Evolutionary conservation across 371 early-diverging fungal genomes (phyloP).

Genomic region (Mucor velutinosus): DNA sequence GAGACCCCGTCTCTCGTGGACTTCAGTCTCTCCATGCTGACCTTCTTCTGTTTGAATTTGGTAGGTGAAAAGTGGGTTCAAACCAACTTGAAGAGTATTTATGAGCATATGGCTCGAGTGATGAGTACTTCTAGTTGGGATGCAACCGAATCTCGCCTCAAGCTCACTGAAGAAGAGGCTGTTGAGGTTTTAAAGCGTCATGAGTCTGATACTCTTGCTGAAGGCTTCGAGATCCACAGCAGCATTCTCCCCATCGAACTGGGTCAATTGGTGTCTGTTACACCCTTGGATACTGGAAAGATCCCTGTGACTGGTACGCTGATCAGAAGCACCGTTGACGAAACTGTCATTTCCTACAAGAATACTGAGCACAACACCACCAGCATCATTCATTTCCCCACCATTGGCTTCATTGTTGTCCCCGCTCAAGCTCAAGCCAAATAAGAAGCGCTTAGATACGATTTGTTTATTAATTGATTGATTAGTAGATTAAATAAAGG

Average conservation of each 20-base stretch:
- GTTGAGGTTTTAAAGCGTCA: constrained; percentile 17
- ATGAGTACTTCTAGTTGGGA: constrained; percentile 21
- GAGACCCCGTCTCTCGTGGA: constrained; percentile 9
- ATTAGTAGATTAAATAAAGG: no score
- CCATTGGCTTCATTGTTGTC: constrained; percentile 14
- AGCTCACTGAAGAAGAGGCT: constrained; percentile 11
- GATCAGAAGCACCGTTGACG: constrained; percentile 27
- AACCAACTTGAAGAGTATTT: constrained; percentile 6
- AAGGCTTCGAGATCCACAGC: constrained; percentile 5
- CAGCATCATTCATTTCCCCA: constrained; percentile 21
- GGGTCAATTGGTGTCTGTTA: constrained; percentile 48
- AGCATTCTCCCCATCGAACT: constrained; percentile 23
- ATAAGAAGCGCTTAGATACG: no score
- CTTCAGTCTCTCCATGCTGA: constrained; percentile 13
- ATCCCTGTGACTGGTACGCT: constrained; percentile 46
- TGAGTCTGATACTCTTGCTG: neutral
- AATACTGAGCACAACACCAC: constrained; percentile 11
- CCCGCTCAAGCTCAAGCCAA: constrained; percentile 1
- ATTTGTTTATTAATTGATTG: no score
- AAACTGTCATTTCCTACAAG: constrained; percentile 38
- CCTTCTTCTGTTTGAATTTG: constrained; percentile 5
- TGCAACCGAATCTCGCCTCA: constrained; percentile 3
- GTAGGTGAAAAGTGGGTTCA: constrained; percentile 13
- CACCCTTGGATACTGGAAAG: constrained; percentile 55
- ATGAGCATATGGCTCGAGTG: constrained; percentile 37